These are phyloP conservation scores for Tetrapyrgos nigripes DNA, from an alignment of 1,284 basidiomycete genomes.

Conservation along the genomic window DNA sequence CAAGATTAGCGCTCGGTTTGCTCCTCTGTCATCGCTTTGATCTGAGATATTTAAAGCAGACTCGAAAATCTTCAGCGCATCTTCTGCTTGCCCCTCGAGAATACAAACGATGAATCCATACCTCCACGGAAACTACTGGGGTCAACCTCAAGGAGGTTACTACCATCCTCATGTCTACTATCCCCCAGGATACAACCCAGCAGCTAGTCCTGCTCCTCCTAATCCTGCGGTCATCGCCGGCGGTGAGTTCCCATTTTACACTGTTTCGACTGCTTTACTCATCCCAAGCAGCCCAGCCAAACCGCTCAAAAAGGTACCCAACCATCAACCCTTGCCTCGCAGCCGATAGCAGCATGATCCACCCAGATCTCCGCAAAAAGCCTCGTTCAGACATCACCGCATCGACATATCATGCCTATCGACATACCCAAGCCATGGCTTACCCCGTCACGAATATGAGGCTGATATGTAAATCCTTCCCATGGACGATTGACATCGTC, in stretches of 20 bases:
- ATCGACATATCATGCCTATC: conserved; percentile 47
- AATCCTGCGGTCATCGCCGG: neutral
- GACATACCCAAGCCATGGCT: conserved; percentile 41
- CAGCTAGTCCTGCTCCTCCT: neutral
- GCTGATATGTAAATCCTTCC: conserved; percentile 62
- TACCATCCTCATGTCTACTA: conserved; percentile 12
- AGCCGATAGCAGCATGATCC: conserved; percentile 52
- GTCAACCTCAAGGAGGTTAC: conserved; percentile 5
- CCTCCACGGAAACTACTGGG: neutral
- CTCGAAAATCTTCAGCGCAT: neutral
- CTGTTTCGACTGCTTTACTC: neutral
- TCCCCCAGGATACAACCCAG: conserved; percentile 8
- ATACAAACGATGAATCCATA: neutral
- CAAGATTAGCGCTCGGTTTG: neutral
- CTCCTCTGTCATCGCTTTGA: neutral
- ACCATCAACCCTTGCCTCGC: conserved; percentile 56
- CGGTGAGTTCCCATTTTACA: neutral
- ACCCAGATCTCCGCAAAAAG: conserved; percentile 53
- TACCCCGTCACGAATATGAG: conserved; percentile 43
- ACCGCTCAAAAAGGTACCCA: conserved; percentile 43
- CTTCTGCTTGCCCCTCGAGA: neutral
- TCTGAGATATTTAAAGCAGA: neutral
- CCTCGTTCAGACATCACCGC: conserved; percentile 47
- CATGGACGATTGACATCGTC: conserved; percentile 63
- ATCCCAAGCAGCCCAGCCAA: conserved; percentile 2